These are phyloP conservation scores for Penicillium oxalicum DNA, from an alignment of 2,329 filamentous ascomycete species.

Conservation along the genomic window DNA sequence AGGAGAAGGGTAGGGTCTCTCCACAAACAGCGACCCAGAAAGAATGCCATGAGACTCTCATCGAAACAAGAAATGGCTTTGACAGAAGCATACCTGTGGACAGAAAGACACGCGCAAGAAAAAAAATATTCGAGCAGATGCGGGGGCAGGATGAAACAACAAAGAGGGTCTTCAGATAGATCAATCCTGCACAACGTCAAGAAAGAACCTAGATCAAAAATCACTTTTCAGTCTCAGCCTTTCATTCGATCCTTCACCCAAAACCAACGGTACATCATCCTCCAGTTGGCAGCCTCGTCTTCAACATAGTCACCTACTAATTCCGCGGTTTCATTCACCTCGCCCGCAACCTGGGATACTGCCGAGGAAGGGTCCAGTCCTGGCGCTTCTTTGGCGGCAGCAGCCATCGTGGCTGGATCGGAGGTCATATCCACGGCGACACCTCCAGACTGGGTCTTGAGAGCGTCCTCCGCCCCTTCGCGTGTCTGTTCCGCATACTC, in stretches of 20 bases:
- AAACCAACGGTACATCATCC: conserved; percentile 39
- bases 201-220: too few relatives aligned
- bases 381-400: conserved; percentile 1
- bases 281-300: conserved; percentile 38
- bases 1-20: background rate
- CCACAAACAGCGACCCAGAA: too few relatives aligned
- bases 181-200: background rate
- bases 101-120: too few relatives aligned
- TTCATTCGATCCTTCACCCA: conserved; percentile 28
- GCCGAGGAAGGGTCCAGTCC: conserved; percentile 20
- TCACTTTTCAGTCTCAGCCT: background rate
- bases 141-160: too few relatives aligned
- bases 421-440: conserved; percentile 30
- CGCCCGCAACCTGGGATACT: conserved; percentile 13
- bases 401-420: conserved; percentile 12
- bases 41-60: too few relatives aligned
- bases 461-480: conserved; percentile 21
- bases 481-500: conserved; percentile 29
- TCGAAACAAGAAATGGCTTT: too few relatives aligned
- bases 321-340: conserved; percentile 40
- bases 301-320: conserved; percentile 43
- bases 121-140: too few relatives aligned
- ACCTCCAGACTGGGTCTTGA: conserved; percentile 19
- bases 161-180: too few relatives aligned
- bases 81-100: too few relatives aligned